These are phyloP conservation scores for Boletus mariae DNA, from an alignment of 1,284 basidiomycete genomes.

Conservation along the genomic window DNA sequence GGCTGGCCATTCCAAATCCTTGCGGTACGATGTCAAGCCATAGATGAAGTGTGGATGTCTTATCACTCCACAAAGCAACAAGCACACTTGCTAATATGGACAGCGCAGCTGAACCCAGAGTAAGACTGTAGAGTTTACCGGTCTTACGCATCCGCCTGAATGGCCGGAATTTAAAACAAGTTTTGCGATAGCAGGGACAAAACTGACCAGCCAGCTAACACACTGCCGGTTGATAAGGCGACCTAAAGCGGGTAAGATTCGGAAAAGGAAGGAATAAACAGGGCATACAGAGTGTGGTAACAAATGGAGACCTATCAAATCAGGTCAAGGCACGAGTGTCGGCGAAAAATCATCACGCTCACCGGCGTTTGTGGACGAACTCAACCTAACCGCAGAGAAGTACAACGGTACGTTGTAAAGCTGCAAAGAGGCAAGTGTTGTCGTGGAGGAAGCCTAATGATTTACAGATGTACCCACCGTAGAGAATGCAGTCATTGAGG, in stretches of 20 bases:
- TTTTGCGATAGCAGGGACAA: background rate
- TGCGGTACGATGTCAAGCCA: conserved; percentile 78
- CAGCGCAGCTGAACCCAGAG: conserved; percentile 53
- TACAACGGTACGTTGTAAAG: conserved; percentile 87
- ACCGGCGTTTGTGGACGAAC: conserved; percentile 72
- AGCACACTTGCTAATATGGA: conserved; percentile 54
- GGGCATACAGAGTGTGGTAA: conserved; percentile 78
- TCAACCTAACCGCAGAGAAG: conserved; percentile 81
- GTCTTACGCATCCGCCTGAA: conserved; percentile 78
- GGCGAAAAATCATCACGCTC: conserved; percentile 22
- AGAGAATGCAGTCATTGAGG: conserved; percentile 73
- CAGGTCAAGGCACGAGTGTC: background rate
- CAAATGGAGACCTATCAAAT: conserved; percentile 61
- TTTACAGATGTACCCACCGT: conserved; percentile 50
- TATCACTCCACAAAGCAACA: conserved; percentile 59
- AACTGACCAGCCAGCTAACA: conserved; percentile 78
- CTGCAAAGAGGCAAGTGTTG: conserved; percentile 36
- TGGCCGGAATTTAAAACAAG: background rate
- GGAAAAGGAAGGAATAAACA: background rate
- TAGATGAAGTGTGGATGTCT: conserved; percentile 60
- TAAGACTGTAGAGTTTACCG: conserved; percentile 76
- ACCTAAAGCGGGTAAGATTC: conserved; percentile 41
- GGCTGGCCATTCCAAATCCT: conserved; percentile 78
- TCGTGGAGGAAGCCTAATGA: background rate
- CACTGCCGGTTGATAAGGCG: conserved; percentile 75